Evolutionary conservation across 352 stramenopile genomes (phyloP), one percentile per base, ranked within the genome.

Genomic region (Blastocystis sp.): DNA sequence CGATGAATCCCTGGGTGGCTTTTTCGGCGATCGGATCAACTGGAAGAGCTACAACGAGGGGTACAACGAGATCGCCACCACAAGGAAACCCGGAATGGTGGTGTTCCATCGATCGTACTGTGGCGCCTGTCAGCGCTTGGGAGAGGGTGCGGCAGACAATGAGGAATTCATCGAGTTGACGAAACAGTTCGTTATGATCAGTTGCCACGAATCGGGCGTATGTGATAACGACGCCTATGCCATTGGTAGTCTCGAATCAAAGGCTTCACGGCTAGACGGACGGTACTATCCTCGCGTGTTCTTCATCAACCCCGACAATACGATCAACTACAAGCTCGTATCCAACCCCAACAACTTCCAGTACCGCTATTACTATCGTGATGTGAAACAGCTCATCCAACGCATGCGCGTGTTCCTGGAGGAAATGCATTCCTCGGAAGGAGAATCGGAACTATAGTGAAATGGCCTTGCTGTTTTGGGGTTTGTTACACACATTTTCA

Each of bases 301-400:
- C 60, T 81, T 81, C 43, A 54, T 81, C 2, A 54, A 81, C 45
- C 71, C 71, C 11, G 66, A 81, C 28, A 64, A 42, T 65, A 81
- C 71, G 10, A 64, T 81, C n/a, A 38, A 40, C 40, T 81, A 24
- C 24, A 28, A 54, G 3, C 52, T 40, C 7, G 71, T 81, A 3
- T 81, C 71, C n/a, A 81, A 59, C 28, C 71, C 42, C n/a, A 17
- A 54, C 17, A 64, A 63, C 17, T 81, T 68, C 40, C 71, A 81
- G 2, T 81, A 81, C 40, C 48, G 71, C 2, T 81, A 81, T 66
- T 81, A 65, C n/a, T 81, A 81, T 65, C 71, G 71, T 63, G 54
- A 40, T 66, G 48, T 54, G 21, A 60, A 64, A 57, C 71, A 81
- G 11, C 1, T 63, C 21, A 65, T 52, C 24, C 9, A 38, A 9